These are phyloP conservation scores for Fusarium sambucinum DNA, from an alignment of 2,329 filamentous ascomycete genomes.

Conservation along the genomic window DNA sequence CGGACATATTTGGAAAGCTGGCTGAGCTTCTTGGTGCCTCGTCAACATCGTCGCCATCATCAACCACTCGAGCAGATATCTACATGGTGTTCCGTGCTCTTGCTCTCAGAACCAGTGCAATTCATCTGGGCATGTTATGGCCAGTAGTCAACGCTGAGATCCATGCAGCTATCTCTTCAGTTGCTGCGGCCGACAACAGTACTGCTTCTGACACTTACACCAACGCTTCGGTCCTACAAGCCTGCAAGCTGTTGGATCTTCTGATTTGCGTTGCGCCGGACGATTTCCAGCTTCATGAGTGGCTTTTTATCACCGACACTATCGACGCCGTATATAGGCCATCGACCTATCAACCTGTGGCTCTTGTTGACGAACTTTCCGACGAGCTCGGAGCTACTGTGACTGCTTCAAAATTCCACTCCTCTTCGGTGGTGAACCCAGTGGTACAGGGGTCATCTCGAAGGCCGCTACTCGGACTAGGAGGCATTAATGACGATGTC, in stretches of 20 bases:
- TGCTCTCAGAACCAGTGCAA: constrained; percentile 79
- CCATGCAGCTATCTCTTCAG: constrained; percentile 80
- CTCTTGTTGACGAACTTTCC: constrained; percentile 86
- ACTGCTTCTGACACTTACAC: constrained; percentile 77
- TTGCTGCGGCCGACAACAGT: constrained; percentile 75
- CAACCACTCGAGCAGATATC: constrained; percentile 86
- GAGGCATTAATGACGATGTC: constrained; percentile 68
- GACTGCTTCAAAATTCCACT: constrained; percentile 50
- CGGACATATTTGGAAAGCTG: constrained; percentile 81
- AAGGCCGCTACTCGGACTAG: constrained; percentile 63
- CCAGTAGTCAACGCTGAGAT: constrained; percentile 89
- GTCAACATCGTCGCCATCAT: constrained; percentile 90
- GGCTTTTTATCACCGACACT: constrained; percentile 97
- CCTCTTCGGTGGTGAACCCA: constrained; percentile 55
- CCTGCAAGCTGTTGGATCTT: constrained; percentile 91
- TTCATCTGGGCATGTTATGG: constrained; percentile 89
- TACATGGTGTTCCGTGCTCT: constrained; percentile 89
- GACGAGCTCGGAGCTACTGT: constrained; percentile 73
- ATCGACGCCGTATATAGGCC: constrained; percentile 94
- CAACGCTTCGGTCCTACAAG: constrained; percentile 83
- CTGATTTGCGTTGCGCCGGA: constrained; percentile 89
- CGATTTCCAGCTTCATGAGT: constrained; percentile 98
- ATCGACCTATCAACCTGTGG: constrained; percentile 74
- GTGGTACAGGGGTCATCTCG: constrained; percentile 54
- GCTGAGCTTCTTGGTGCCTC: constrained; percentile 89